Conservation (phyloP, 108 stramenopile genomes). For the Poteriospumella lacustris region DNA sequence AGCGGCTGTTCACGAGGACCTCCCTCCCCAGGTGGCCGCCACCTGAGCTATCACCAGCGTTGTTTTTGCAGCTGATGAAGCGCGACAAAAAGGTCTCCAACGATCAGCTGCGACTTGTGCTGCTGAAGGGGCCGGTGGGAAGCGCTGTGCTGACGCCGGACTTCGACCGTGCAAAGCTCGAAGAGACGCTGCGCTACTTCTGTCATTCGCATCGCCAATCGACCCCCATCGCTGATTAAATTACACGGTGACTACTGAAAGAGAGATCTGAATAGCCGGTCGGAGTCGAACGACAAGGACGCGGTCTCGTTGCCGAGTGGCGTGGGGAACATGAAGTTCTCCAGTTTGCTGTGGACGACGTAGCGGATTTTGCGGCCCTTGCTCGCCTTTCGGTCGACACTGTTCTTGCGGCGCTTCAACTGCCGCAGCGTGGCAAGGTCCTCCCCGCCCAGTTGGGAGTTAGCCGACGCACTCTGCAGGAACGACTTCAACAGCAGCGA, state of each 20-base stretch:
- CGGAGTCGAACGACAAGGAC: no score
- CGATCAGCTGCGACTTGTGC: constrained; percentile 71
- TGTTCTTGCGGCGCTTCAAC: constrained; percentile 45
- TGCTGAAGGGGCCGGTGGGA: constrained; percentile 61
- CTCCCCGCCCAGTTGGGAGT: constrained; percentile 47
- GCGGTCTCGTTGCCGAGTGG: no score
- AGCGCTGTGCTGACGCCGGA: constrained; percentile 78
- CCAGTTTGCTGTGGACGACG: constrained; percentile 73
- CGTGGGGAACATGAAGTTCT: constrained; percentile 85
- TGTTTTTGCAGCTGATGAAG: constrained; percentile 63
- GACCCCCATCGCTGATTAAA: not conserved
- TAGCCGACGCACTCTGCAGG: constrained; percentile 37
- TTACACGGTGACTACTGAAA: not conserved
- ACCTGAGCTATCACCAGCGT: no score
- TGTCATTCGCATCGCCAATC: no score
- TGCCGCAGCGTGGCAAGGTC: constrained; percentile 31
- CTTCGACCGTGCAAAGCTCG: constrained; percentile 68
- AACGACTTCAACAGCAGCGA: constrained; percentile 82
- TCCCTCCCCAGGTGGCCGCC: no score
- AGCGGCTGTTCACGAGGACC: constrained; percentile 32
- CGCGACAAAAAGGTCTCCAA: constrained; percentile 86
- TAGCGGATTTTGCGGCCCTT: constrained; percentile 90
- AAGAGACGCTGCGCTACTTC: constrained; percentile 60
- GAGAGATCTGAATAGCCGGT: no score
- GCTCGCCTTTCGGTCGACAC: constrained; percentile 79